Evolutionary conservation across 805 yeast genomes (phyloP).

Genomic region (Lipomyces kockii): DNA sequence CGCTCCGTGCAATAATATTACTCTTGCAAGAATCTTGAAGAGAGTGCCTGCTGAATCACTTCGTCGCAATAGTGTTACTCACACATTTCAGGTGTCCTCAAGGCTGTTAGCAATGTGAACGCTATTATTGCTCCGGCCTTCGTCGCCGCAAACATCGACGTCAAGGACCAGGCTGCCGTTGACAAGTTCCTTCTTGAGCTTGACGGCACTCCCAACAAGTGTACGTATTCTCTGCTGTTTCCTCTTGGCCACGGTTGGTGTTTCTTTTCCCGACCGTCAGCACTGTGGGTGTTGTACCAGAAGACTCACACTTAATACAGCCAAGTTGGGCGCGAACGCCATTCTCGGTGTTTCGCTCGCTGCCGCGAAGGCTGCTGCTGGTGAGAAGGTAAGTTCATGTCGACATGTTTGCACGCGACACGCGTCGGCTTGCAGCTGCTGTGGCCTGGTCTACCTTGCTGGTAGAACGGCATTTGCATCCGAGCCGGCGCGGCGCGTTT

Average conservation of each 20-base stretch:
- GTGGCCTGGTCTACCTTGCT: too few species aligned
- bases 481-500: constrained; percentile 5
- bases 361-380: constrained; percentile 98
- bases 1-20: neutral
- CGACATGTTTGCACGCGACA: neutral
- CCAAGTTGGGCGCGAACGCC: constrained; percentile 97
- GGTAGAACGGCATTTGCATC: neutral
- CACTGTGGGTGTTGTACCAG: constrained; percentile 15
- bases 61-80: neutral
- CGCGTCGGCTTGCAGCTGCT: constrained; percentile 1
- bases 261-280: neutral
- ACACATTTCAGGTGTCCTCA: constrained; percentile 57
- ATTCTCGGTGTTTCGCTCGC: constrained; percentile 97
- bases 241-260: neutral
- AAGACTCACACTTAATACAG: constrained; percentile 11
- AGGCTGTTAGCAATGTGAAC: constrained; percentile 97
- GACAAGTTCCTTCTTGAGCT: constrained; percentile 84
- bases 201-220: constrained; percentile 97
- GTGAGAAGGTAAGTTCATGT: constrained; percentile 58
- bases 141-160: constrained; percentile 76
- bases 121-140: constrained; percentile 93
- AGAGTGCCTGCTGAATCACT: neutral
- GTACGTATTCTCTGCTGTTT: constrained; percentile 40
- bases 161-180: constrained; percentile 81
- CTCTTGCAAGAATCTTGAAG: neutral